Evolutionary conservation across 2,329 filamentous ascomycete species (phyloP).

Genomic region (Niveomyces coronatus): DNA sequence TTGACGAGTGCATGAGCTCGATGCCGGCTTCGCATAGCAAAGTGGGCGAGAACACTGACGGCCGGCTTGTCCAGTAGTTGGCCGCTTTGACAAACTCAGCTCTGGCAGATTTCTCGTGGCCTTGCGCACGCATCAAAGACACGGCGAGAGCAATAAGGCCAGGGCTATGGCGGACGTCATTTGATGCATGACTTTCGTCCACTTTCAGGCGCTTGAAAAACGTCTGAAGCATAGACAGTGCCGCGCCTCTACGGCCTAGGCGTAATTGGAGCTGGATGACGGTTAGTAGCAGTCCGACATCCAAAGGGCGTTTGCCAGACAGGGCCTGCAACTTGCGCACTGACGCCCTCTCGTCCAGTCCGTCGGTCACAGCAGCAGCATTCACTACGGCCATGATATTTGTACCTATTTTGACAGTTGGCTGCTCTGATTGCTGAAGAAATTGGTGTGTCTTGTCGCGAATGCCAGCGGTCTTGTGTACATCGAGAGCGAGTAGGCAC

Average conservation of each 20-base stretch:
- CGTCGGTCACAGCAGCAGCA: slow-evolving; percentile 63
- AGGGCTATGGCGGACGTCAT: slow-evolving; percentile 69
- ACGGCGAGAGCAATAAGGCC: slow-evolving; percentile 74
- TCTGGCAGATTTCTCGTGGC: slow-evolving; percentile 62
- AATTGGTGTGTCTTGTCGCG: slow-evolving; percentile 35
- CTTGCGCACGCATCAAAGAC: slow-evolving; percentile 66
- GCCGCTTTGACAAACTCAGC: slow-evolving; percentile 70
- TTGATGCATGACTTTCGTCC: slow-evolving; percentile 42
- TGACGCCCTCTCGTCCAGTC: slow-evolving; percentile 50
- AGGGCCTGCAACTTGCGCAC: slow-evolving; percentile 60
- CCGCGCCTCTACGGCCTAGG: slow-evolving; percentile 60
- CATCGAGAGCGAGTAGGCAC: slow-evolving; percentile 53
- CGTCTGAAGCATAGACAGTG: slow-evolving; percentile 62
- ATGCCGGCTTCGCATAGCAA: slow-evolving; percentile 75
- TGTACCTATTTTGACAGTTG: slow-evolving; percentile 21
- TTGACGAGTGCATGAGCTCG: slow-evolving; percentile 67
- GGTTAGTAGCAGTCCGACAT: slow-evolving; percentile 71
- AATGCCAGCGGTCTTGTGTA: slow-evolving; percentile 57
- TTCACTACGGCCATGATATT: slow-evolving; percentile 41
- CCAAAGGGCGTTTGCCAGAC: slow-evolving; percentile 63
- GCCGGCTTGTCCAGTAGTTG: slow-evolving; percentile 64
- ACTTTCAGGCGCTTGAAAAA: slow-evolving; percentile 65
- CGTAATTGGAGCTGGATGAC: slow-evolving; percentile 72
- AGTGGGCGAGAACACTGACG: slow-evolving; percentile 35
- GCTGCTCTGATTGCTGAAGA: slow-evolving; percentile 20